A percentile compares a stretch with the other conserved stretches of the same genome.
Conservation (phyloP, 768 basidiomycete species). For the Collybia sordida region DNA sequence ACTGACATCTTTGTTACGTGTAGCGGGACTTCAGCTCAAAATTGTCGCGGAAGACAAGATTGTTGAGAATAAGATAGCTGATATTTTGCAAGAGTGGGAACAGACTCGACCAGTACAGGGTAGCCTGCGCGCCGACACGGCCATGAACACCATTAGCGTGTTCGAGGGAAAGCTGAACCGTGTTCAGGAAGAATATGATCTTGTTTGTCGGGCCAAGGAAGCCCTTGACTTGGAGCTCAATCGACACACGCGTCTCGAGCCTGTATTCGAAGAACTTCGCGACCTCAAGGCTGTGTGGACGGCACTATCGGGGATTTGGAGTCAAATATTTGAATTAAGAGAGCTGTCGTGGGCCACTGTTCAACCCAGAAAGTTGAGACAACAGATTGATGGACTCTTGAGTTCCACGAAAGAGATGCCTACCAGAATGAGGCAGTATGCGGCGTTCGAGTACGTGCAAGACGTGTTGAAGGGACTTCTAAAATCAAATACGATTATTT, state of each 20-base stretch:
- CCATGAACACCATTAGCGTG: slow-evolving; percentile 93
- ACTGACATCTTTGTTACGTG: background rate
- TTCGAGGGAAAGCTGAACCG: slow-evolving; percentile 90
- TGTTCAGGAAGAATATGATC: slow-evolving; percentile 92
- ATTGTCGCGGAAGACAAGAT: slow-evolving; percentile 99
- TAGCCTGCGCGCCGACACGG: slow-evolving; percentile 92
- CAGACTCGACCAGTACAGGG: slow-evolving; percentile 95
- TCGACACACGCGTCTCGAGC: slow-evolving; percentile 87
- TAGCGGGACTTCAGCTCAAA: slow-evolving; percentile 97
- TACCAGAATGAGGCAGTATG: slow-evolving; percentile 97
- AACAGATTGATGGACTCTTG: slow-evolving; percentile 89
- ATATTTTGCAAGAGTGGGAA: slow-evolving; percentile 92
- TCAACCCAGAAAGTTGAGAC: slow-evolving; percentile 91
- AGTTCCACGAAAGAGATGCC: slow-evolving; percentile 99
- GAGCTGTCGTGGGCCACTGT: slow-evolving; percentile 91
- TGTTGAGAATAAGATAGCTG: slow-evolving; percentile 92
- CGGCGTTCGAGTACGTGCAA: slow-evolving; percentile 97
- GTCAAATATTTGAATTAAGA: slow-evolving; percentile 83
- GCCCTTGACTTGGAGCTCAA: slow-evolving; percentile 91
- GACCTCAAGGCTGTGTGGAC: slow-evolving; percentile 99
- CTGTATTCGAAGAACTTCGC: slow-evolving; percentile 91
- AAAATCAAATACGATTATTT: slow-evolving; percentile 88
- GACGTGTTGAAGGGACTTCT: slow-evolving; percentile 82
- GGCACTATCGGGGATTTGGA: slow-evolving; percentile 96
- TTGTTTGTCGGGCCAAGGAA: slow-evolving; percentile 95